Evolutionary conservation across 2,329 filamentous ascomycete genomes (phyloP).

Genomic region (Davidsoniella virescens): DNA sequence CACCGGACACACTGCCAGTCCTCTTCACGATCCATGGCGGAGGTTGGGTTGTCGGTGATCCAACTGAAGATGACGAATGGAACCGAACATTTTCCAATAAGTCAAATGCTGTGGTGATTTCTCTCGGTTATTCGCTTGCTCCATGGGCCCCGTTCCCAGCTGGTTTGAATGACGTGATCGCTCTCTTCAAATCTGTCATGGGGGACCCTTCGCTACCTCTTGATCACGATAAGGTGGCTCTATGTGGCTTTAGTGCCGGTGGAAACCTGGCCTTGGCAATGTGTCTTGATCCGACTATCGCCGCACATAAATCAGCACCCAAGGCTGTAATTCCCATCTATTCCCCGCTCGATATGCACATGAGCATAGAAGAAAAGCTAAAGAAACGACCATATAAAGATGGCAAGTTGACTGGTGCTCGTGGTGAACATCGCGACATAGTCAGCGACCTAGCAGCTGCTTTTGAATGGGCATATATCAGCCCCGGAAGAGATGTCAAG

Average conservation of each 20-base stretch:
- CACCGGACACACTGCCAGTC: slow-evolving; percentile 22
- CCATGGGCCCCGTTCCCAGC: slow-evolving; percentile 29
- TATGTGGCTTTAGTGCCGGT: slow-evolving; percentile 35
- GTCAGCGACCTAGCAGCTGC: slow-evolving; percentile 15
- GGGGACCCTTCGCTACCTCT: slow-evolving; percentile 29
- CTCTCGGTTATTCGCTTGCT: slow-evolving; percentile 32
- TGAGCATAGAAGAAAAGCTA: slow-evolving; percentile 16
- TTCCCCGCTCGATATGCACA: slow-evolving; percentile 22
- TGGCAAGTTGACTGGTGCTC: slow-evolving; percentile 14
- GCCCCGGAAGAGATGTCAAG: slow-evolving; percentile 18
- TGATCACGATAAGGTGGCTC: slow-evolving; percentile 24
- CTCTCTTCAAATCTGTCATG: slow-evolving; percentile 26
- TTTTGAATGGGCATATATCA: slow-evolving; percentile 22
- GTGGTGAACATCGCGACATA: slow-evolving; percentile 14
- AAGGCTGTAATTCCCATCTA: slow-evolving; percentile 27
- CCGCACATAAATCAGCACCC: slow-evolving; percentile 15
- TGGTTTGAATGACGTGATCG: slow-evolving; percentile 28
- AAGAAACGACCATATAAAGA: slow-evolving; percentile 17
- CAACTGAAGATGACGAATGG: slow-evolving; percentile 30
- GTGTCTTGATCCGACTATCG: slow-evolving; percentile 24
- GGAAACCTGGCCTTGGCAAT: slow-evolving; percentile 30
- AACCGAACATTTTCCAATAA: slow-evolving; percentile 26
- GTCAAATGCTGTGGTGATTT: slow-evolving; percentile 27
- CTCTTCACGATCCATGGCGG: slow-evolving; percentile 37
- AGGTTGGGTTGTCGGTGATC: slow-evolving; percentile 29